Conservation (phyloP, 257 asterid genomes). For the Verbena officinalis region DNA sequence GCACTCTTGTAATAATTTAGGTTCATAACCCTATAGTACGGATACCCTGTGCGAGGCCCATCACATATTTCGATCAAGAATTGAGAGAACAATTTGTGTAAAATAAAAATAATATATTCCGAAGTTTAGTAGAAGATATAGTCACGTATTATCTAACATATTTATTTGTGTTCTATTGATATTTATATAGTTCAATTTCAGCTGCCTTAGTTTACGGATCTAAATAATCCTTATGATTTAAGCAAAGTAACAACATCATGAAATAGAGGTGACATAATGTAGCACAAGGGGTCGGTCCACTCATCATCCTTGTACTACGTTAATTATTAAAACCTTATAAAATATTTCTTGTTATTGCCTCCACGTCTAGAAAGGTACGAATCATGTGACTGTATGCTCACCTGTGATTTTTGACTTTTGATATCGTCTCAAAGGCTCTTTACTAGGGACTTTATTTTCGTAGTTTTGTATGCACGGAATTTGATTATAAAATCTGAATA, state of each 20-base stretch:
- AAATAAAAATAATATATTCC: no score
- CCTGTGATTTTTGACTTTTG: conserved; percentile 10
- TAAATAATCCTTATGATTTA: conserved; percentile 6
- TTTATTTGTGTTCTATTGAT: neutral
- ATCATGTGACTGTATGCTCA: conserved; percentile 21
- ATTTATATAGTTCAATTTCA: neutral
- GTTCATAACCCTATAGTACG: neutral
- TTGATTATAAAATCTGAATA: no score
- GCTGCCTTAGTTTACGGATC: conserved; percentile 11
- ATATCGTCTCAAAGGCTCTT: neutral
- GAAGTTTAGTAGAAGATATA: no score
- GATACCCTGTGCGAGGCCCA: neutral
- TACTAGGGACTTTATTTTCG: no score
- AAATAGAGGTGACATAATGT: neutral
- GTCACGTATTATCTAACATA: neutral
- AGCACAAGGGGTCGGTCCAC: conserved; percentile 18
- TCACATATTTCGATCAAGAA: no score
- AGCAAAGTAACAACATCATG: neutral
- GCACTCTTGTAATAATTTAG: neutral
- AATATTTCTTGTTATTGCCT: no score
- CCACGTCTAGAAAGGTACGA: conserved; percentile 33
- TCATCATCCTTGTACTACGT: conserved; percentile 6
- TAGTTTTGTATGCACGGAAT: no score
- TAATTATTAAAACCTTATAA: neutral
- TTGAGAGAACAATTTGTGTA: no score